Base-by-base conservation (phyloP, 2,329 filamentous ascomycete genomes). In the Penicillium hesseltinei region DNA sequence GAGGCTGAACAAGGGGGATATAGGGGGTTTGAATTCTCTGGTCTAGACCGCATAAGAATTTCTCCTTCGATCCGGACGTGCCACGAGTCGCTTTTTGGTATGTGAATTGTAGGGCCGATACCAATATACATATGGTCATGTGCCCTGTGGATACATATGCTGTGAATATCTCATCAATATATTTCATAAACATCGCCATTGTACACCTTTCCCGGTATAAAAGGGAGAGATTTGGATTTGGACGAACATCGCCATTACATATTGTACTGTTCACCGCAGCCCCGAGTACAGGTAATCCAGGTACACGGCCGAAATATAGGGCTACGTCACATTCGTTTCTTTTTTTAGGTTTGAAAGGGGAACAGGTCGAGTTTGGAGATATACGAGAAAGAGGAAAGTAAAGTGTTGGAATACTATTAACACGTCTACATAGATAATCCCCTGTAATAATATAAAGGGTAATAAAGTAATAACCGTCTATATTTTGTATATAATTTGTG, bases 31-130 rank as follows among this genome's bases (percentile, higher is more conserved):
- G 31, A 11, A 17, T 46, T 46, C 17, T 17, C 2, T 29, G 27
- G 49, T 57, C 54, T 57, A 57, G 54, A 57, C 49, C 49, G 15
- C 36, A 27, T n/a, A n/a, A 13, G 17, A 39, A 10, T 15, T 13
- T 21, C 19, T 35, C 35, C 17, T 29, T 50, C 13, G n/a, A 39
- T 29, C 6, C 36, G 2, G 25, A 49, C 1, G 11, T 40, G 7
- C 19, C 10, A 49, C 45, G 25, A 45, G 42, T 45, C 25, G 11
- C 9, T 27, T 27, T 27, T 25, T 27, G 23, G 21, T 2, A 27
- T 17, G 23, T 31, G 8, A 15, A 27, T 44, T 44, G 17, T 29
- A 29, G 17, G 25, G 42, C 42, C 13, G 42, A 44, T 13, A 19
- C 9, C 10, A n/a, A 43, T 9, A 43, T 17, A 17, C n/a, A 40